Base-by-base conservation (phyloP, 2,329 filamentous ascomycete genomes). In the Xylaria sp. region DNA sequence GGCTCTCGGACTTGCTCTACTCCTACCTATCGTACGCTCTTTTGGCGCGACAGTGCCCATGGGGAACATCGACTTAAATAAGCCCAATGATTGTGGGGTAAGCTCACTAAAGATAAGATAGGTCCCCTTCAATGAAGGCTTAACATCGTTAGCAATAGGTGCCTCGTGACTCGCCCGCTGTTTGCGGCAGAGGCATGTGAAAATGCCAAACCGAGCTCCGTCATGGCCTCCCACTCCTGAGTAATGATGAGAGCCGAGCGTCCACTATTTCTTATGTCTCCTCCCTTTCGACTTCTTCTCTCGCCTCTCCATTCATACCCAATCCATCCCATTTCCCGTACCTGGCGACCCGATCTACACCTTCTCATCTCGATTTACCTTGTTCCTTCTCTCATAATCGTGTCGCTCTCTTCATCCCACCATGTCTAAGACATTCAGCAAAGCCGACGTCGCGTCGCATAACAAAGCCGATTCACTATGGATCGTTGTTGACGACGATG, bases 401-500 rank as follows among this genome's bases (percentile, higher is more conserved):
- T 17, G 15, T 49, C 37, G 19, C 17, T 23, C 37, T 6, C 14
- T 38, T n/a, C 17, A 42, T 12, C 21, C 51, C 58, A 46, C 47
- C 35, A 99, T 99, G 95, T 91, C 94, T 53, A 91, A 95, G 80
- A 90, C 87, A 31, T 97, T 97, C 77, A 90, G 89, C 57, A 84
- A 88, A 69, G 86, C 86, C 81, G 94, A 97, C 76, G 94, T 99
- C 67, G 89, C 94, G 75, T 88, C 91, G 79, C 94, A 98, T 79
- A 97, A 92, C 84, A 97, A 94, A 81, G 79, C 89, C 47, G 88
- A 92, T 74, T 89, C 89, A 75, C 84, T 97, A 65, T 98, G 89
- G 87, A 92, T 98, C 74, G 87, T 96, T 68, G 88, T 98, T 69
- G 94, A 98, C 70, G 91, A 94, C 72, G 94, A 98, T 78, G 94